Conservation (phyloP, 148 eudicot genomes). For the Rhododendron vialii region DNA sequence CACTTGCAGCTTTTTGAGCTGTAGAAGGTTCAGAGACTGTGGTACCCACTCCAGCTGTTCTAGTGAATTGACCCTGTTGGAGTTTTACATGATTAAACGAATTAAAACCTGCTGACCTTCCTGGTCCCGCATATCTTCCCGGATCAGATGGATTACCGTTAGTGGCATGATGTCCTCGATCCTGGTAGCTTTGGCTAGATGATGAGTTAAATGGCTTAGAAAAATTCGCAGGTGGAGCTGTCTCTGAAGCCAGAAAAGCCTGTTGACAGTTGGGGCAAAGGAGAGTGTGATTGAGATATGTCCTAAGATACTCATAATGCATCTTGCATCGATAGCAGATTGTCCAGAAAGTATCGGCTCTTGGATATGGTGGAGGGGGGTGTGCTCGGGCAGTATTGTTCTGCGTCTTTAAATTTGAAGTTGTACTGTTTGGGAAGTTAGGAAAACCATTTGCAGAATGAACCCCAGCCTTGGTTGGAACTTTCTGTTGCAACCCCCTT, state of each 20-base stretch:
- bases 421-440: slow-evolving; percentile 19
- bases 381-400: slow-evolving; percentile 22
- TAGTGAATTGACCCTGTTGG: slow-evolving; percentile 15
- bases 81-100: slow-evolving; percentile 2
- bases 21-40: slow-evolving; percentile 19
- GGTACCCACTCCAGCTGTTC: slow-evolving; percentile 9
- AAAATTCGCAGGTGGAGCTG: slow-evolving; percentile 51
- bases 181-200: slow-evolving; percentile 29
- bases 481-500: slow-evolving; percentile 42
- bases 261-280: slow-evolving; percentile 62
- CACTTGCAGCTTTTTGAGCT: slow-evolving; percentile 39
- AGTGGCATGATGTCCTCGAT: slow-evolving; percentile 19
- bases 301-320: slow-evolving; percentile 76
- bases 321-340: slow-evolving; percentile 67
- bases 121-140: slow-evolving; percentile 18
- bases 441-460: slow-evolving; percentile 46
- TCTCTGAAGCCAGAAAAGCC: slow-evolving; percentile 59
- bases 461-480: slow-evolving; percentile 29
- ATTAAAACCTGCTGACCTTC: slow-evolving; percentile 12
- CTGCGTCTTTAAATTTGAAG: slow-evolving; percentile 29
- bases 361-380: slow-evolving; percentile 29
- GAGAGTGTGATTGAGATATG: slow-evolving; percentile 58
- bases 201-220: slow-evolving; percentile 22
- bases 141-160: slow-evolving; percentile 14
- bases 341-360: slow-evolving; percentile 81